Evolutionary conservation across 1,139 yeast species (phyloP), one percentile per base, ranked within the genome.

Genomic region (Hansenula lynferdii): DNA sequence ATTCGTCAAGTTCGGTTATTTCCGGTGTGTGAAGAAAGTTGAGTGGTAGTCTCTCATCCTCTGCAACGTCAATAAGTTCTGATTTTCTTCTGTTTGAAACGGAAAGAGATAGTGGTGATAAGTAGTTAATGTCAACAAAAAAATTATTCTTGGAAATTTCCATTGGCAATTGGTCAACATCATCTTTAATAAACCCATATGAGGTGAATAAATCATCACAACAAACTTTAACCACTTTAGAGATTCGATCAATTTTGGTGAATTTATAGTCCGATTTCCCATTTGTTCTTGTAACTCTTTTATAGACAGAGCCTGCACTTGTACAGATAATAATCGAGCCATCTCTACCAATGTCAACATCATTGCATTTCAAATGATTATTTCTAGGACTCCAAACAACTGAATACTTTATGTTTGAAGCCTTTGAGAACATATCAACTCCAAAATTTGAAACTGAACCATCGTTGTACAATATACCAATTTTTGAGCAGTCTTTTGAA

Each of bases 291-390:
- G 60, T 8, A 62, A 62, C 42, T 57, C 70, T 51, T 56, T 66
- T 56, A 65, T 58, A 85, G 0, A 77, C 85, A 10, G 80, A 70
- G 0, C 96, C 96, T 40, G 77, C 76, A 27, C 69, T 60, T 0
- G 94, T 83, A 45, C 85, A 75, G 1, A 87, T 57, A 1, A 86
- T 65, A 1, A 85, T 59, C 0, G 86, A 77, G 0, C 95, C 95
- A 51, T 82, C 86, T 21, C 62, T 67, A 1, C 85, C 75, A 32
- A 82, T 70, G 54, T 80, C 92, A 29, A 84, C 72, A 59, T 85
- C 95, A 3, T 69, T 60, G 34, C 72, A 67, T 34, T 66, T 61
- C 66, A 77, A 62, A 42, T 73, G 78, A 14, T 59, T 58, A 38
- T 73, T 74, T 41, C 73, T 70, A 1, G 82, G 78, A 36, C 62